phyloP scores from a whole-genome alignment of 2,329 filamentous ascomycete genomes.

The Aspergillus sergii region DNA sequence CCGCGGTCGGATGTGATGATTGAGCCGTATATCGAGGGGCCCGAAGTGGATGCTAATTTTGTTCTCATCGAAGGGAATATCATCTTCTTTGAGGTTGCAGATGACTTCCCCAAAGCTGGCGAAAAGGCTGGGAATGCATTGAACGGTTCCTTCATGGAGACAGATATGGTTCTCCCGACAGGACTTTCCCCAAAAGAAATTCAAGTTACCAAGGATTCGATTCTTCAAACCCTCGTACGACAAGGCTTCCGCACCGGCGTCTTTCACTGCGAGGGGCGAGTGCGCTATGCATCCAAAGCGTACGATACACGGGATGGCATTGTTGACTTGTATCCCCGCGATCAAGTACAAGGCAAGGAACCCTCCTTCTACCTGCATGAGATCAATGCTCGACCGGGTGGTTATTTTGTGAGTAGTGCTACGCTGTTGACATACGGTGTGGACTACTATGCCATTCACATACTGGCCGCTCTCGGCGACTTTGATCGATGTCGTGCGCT shows the following conservation, averaged over 20 bases:
- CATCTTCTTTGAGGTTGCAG: constrained; percentile 4
- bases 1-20: constrained; percentile 1
- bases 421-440: neutral
- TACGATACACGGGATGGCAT: neutral
- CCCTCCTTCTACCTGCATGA: neutral
- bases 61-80: constrained; percentile 2
- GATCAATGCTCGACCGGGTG: constrained; percentile 6
- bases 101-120: constrained; percentile 5
- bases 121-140: neutral
- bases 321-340: neutral
- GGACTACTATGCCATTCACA: constrained; percentile 4
- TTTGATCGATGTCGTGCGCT: neutral
- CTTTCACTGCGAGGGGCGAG: constrained; percentile 4
- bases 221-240: neutral
- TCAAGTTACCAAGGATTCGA: neutral
- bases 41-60: constrained; percentile 7
- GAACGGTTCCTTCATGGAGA: constrained; percentile 1
- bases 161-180: neutral
- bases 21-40: constrained; percentile 6
- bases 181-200: constrained; percentile 1
- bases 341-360: neutral
- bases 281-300: neutral
- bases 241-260: constrained; percentile 3
- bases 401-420: neutral
- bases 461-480: neutral